phyloP scores from a whole-genome alignment of 441 rosid genomes.

The Hura crepitans region DNA sequence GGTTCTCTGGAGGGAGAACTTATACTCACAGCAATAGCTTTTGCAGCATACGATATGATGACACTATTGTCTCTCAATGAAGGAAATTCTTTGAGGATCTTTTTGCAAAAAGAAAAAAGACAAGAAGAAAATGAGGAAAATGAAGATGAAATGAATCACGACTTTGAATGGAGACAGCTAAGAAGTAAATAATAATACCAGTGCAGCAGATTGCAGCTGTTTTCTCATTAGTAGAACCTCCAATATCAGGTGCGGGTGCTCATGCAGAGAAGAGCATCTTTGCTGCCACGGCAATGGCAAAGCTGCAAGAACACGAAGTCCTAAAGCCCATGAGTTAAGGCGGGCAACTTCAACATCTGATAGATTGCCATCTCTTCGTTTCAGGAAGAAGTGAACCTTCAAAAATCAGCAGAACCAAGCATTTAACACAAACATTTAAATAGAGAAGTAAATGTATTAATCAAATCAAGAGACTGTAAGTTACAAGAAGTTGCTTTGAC shows the following conservation, averaged over 20 bases:
- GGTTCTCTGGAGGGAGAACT: conserved; percentile 76
- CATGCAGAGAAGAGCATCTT: conserved; percentile 94
- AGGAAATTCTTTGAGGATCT: conserved; percentile 95
- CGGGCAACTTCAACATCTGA: conserved; percentile 75
- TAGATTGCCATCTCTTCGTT: conserved; percentile 82
- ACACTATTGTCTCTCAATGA: conserved; percentile 70
- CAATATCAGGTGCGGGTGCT: conserved; percentile 86
- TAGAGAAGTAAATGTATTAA: conserved; percentile 7
- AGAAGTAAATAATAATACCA: conserved; percentile 47
- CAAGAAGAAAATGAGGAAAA: conserved; percentile 16
- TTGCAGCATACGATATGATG: conserved; percentile 78
- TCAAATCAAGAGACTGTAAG: conserved; percentile 21
- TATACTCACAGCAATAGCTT: conserved; percentile 74
- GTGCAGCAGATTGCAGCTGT: conserved; percentile 82
- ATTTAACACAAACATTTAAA: conserved; percentile 7
- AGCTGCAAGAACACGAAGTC: conserved; percentile 93
- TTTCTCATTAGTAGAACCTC: conserved; percentile 98
- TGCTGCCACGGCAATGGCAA: conserved; percentile 99
- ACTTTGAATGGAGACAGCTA: conserved; percentile 21
- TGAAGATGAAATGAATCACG: not conserved
- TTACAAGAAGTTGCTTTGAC: conserved; percentile 96
- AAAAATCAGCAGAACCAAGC: conserved; percentile 29
- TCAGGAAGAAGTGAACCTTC: conserved; percentile 95
- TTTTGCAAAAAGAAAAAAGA: conserved; percentile 30
- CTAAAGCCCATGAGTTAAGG: conserved; percentile 98